Percentiles rank a stretch among this genome's conserved stretches.
Conservation (phyloP, 345 rosid genomes). For the Sonneratia caseolaris region DNA sequence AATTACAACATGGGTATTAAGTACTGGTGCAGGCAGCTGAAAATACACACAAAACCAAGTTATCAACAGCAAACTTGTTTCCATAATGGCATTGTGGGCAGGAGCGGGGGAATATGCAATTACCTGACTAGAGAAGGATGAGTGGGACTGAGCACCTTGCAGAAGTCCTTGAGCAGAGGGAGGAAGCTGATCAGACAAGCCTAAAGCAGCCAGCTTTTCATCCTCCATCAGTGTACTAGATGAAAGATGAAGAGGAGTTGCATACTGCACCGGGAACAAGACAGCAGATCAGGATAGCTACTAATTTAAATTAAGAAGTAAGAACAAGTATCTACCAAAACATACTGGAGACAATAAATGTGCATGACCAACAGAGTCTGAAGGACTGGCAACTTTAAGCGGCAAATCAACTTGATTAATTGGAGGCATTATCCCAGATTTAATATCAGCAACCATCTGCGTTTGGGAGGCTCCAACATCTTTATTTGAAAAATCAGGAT, state of each 20-base stretch:
- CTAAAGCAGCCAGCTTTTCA: constrained; percentile 62
- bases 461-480: constrained; percentile 69
- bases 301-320: not conserved
- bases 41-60: constrained; percentile 8
- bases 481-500: constrained; percentile 93
- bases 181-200: constrained; percentile 79
- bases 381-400: constrained; percentile 51
- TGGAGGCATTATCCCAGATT: constrained; percentile 52
- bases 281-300: not conserved
- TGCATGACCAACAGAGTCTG: constrained; percentile 54
- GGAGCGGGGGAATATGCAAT: not conserved
- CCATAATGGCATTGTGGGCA: too few relatives aligned
- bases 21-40: constrained; percentile 67
- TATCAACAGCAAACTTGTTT: not conserved
- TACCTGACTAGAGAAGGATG: constrained; percentile 66
- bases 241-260: constrained; percentile 52
- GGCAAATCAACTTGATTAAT: constrained; percentile 65
- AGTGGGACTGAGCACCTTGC: constrained; percentile 63
- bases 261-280: constrained; percentile 42
- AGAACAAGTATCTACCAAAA: not conserved
- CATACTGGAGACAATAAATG: constrained; percentile 75
- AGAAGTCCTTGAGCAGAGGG: constrained; percentile 75
- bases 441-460: constrained; percentile 61
- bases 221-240: constrained; percentile 65
- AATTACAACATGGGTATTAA: constrained; percentile 75